Conservation (phyloP, 208 protist species). For the Naegleria fowleri region DNA sequence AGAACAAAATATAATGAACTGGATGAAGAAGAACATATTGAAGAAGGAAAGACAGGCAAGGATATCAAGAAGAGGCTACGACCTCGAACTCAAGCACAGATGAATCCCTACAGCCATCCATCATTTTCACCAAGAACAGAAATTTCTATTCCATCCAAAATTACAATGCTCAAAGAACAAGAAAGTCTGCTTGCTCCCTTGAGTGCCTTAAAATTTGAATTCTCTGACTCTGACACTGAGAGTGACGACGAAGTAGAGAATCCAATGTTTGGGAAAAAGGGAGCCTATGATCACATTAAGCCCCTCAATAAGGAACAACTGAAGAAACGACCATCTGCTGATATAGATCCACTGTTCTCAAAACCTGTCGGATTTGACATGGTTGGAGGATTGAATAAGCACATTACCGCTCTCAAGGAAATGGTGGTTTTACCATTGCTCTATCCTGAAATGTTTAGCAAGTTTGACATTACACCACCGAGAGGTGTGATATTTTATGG, state of each 20-base stretch:
- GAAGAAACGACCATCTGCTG: slow-evolving; percentile 5
- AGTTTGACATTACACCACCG: slow-evolving; percentile 45
- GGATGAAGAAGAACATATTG: background rate
- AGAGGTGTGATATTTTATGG: slow-evolving; percentile 51
- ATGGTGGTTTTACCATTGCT: slow-evolving; percentile 64
- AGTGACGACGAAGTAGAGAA: background rate
- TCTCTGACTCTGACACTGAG: background rate
- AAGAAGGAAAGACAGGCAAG: background rate
- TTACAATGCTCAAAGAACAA: background rate
- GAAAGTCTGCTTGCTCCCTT: background rate
- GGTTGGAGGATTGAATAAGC: slow-evolving; percentile 47
- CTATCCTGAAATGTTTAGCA: slow-evolving; percentile 59
- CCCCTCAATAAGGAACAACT: background rate
- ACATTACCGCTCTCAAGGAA: slow-evolving; percentile 57
- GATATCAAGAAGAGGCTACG: slow-evolving; percentile 15
- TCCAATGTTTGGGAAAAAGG: background rate
- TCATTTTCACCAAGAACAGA: background rate
- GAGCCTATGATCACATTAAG: background rate
- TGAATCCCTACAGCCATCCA: slow-evolving; percentile 8
- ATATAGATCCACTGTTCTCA: slow-evolving; percentile 39
- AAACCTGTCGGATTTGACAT: slow-evolving; percentile 37
- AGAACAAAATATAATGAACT: background rate
- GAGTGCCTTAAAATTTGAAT: background rate
- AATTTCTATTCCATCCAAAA: background rate
- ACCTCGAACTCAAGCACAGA: background rate